Base-by-base conservation (phyloP, 768 basidiomycete species). In the Lentinula guzmanii region DNA sequence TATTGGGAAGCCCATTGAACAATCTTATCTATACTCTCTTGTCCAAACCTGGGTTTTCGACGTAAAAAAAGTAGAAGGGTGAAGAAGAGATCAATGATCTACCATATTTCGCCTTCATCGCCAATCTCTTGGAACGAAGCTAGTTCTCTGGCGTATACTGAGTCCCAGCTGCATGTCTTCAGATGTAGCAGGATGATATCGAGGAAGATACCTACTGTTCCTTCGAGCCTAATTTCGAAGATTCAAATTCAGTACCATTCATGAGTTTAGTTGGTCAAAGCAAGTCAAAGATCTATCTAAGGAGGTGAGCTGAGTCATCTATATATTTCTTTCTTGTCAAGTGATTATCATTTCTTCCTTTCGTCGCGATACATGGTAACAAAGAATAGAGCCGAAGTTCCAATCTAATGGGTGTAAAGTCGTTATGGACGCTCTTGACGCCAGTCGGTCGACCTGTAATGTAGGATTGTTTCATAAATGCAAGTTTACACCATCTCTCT, bases 361-460 rank as follows among this genome's bases (percentile, higher is more conserved):
- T 8, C 6, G 34, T 53, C 34, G 34, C 9, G n/a, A 46, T 9
- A 46, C 45, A 46, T 4, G 45, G 7, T 39, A 39, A 39, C 37
- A 39, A 39, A 13, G 5, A 39, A 13, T 13, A 13, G 37, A 39
- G 5, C 1, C 37, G 28, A 28, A 28, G 28, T 28, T 28, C 37
- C 37, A 39, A 39, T 39, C 37, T 13, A 39, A 95, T 98, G 96
- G 96, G 96, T 85, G 95, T 98, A 56, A 95, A 98, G 74, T 93
- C 93, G 34, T 77, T 99, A 66, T 99, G 96, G 96, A 89, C 82
- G 64, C 85, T 99, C 11, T 77, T 99, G 61, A 83, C 83, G 11
- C 96, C 96, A n/a, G 93, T 96, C 42, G 95, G 94, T 34, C 84
- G 96, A 61, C 96, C 96, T 50, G 89, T 98, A 66, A 82, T 92